Conservation (phyloP, 352 stramenopile species). For the Pythium rishiriense region DNA sequence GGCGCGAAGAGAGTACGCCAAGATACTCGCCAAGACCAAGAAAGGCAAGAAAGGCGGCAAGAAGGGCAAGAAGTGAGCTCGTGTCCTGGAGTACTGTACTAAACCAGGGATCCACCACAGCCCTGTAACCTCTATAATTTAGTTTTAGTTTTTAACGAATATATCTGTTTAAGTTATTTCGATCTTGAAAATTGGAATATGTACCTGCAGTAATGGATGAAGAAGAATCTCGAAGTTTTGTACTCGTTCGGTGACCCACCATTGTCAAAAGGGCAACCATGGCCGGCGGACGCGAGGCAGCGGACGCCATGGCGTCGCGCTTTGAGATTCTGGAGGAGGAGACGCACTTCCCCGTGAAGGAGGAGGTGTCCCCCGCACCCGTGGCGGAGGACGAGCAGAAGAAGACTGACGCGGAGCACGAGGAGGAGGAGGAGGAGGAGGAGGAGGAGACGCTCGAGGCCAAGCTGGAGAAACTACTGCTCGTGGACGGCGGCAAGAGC, state of each 20-base stretch:
- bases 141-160: too few species aligned
- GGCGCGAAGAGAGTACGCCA: slow-evolving; percentile 62
- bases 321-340: slow-evolving; percentile 88
- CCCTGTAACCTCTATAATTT: too few species aligned
- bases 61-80: slow-evolving; percentile 37
- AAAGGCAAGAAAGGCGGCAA: slow-evolving; percentile 72
- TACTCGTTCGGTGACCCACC: not conserved
- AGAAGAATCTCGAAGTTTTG: slow-evolving; percentile 26
- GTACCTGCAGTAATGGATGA: too few species aligned
- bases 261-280: not conserved
- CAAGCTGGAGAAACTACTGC: slow-evolving; percentile 57
- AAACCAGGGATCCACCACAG: too few species aligned
- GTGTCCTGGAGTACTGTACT: not conserved
- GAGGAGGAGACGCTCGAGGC: slow-evolving; percentile 64
- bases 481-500: slow-evolving; percentile 42
- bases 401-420: slow-evolving; percentile 10
- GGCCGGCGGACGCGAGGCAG: slow-evolving; percentile 18
- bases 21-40: slow-evolving; percentile 83
- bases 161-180: too few species aligned
- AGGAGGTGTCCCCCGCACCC: slow-evolving; percentile 2
- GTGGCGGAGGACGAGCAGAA: slow-evolving; percentile 1
- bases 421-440: slow-evolving; percentile 29
- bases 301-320: slow-evolving; percentile 38
- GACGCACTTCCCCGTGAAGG: slow-evolving; percentile 65
- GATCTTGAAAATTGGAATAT: too few species aligned